phyloP scores from a whole-genome alignment of 2,329 filamentous ascomycete genomes.

The Aspergillus tamarii region DNA sequence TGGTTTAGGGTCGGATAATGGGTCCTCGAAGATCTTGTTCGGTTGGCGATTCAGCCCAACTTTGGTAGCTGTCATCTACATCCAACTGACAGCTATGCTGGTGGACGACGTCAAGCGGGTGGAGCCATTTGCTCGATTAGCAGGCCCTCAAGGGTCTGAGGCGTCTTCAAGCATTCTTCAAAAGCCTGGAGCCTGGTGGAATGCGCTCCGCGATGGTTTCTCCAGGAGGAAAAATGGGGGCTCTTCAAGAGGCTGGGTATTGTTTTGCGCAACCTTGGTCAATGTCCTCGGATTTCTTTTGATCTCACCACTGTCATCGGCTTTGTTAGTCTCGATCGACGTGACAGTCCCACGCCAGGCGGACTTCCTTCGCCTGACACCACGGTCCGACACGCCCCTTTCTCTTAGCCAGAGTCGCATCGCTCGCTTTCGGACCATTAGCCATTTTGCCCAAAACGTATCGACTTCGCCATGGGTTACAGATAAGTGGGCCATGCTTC shows the following conservation, averaged over 20 bases:
- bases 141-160: background rate
- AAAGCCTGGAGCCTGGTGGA: slow-evolving; percentile 2
- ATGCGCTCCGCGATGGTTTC: background rate
- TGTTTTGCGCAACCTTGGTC: background rate
- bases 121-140: slow-evolving; percentile 5
- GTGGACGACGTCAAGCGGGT: slow-evolving; percentile 1
- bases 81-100: slow-evolving; percentile 7
- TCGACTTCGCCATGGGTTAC: slow-evolving; percentile 4
- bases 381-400: background rate
- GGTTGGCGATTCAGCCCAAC: slow-evolving; percentile 3
- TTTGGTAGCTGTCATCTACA: slow-evolving; percentile 2
- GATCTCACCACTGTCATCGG: slow-evolving; percentile 1
- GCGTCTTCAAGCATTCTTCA: slow-evolving; percentile 4
- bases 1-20: background rate
- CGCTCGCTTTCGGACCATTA: slow-evolving; percentile 4
- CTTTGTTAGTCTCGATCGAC: background rate
- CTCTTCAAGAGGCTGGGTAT: background rate
- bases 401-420: background rate
- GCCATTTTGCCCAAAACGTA: slow-evolving; percentile 1
- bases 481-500: slow-evolving; percentile 3
- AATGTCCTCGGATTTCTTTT: slow-evolving; percentile 5
- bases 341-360: background rate
- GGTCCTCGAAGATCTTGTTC: background rate
- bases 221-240: background rate
- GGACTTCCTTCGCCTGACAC: slow-evolving; percentile 1